Evolutionary conservation across 2,329 filamentous ascomycete genomes (phyloP).

Genomic region (Cladophialophora psammophila): DNA sequence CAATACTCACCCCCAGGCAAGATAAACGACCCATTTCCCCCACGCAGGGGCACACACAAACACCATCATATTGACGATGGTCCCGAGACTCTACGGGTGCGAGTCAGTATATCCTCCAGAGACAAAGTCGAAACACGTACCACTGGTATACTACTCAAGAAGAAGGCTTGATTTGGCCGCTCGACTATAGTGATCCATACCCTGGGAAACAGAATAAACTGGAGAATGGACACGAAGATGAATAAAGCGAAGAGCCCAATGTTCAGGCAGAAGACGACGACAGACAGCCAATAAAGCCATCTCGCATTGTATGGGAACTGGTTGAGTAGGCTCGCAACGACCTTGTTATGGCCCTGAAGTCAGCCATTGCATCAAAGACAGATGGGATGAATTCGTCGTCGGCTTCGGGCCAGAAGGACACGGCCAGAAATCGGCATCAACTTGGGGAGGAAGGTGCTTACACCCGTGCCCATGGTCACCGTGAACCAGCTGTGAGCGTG

Average conservation of each 20-base stretch:
- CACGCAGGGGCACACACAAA: slow-evolving; percentile 65
- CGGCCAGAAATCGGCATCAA: neutral
- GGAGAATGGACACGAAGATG: slow-evolving; percentile 40
- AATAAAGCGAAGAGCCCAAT: slow-evolving; percentile 59
- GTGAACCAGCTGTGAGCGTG: slow-evolving; percentile 57
- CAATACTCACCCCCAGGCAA: slow-evolving; percentile 57
- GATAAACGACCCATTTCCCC: slow-evolving; percentile 63
- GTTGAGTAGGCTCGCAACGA: slow-evolving; percentile 68
- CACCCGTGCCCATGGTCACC: slow-evolving; percentile 71
- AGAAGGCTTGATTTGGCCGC: slow-evolving; percentile 71
- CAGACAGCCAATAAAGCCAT: slow-evolving; percentile 66
- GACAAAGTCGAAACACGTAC: slow-evolving; percentile 41
- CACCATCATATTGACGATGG: slow-evolving; percentile 72
- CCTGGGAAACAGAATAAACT: slow-evolving; percentile 61
- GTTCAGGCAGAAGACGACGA: slow-evolving; percentile 69
- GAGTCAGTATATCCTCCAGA: neutral
- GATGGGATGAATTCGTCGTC: neutral
- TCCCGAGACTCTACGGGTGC: slow-evolving; percentile 57
- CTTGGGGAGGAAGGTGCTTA: slow-evolving; percentile 1
- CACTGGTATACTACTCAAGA: slow-evolving; percentile 73
- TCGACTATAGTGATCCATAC: slow-evolving; percentile 68
- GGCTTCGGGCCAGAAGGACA: neutral
- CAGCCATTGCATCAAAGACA: neutral
- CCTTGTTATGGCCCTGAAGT: slow-evolving; percentile 1
- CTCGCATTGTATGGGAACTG: slow-evolving; percentile 66